phyloP scores from a whole-genome alignment of 257 asterid genomes.

The Petrea volubilis region DNA sequence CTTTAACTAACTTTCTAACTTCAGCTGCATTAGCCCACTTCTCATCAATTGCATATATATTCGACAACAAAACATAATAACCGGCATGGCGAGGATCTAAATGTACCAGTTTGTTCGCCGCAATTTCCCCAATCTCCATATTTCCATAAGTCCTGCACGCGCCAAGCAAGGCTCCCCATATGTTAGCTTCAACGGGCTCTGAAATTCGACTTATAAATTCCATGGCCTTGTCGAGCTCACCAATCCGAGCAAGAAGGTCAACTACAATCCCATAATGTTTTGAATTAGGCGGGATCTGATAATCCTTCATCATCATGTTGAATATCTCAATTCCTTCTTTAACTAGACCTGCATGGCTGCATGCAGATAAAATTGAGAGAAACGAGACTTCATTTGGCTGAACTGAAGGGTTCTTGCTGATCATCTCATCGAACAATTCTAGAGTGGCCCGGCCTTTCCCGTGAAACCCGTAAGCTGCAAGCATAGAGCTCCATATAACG shows the following conservation, averaged over 20 bases:
- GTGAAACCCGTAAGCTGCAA: conserved; percentile 67
- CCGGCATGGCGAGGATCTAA: conserved; percentile 48
- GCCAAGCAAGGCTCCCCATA: conserved; percentile 77
- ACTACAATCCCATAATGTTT: conserved; percentile 70
- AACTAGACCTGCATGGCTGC: conserved; percentile 74
- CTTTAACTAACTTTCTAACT: conserved; percentile 47
- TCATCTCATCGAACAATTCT: conserved; percentile 54
- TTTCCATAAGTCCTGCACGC: conserved; percentile 60
- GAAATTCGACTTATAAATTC: conserved; percentile 44
- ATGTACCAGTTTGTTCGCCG: conserved; percentile 46
- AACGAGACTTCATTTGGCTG: conserved; percentile 61
- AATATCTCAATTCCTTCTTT: conserved; percentile 63
- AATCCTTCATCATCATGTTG: conserved; percentile 53
- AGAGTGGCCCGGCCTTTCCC: conserved; percentile 66
- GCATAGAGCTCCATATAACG: conserved; percentile 77
- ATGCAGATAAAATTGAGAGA: conserved; percentile 66
- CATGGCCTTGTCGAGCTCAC: conserved; percentile 64
- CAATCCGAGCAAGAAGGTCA: conserved; percentile 67
- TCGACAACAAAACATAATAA: conserved; percentile 55
- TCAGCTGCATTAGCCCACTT: conserved; percentile 64
- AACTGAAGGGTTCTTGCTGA: conserved; percentile 28
- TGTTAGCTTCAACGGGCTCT: conserved; percentile 40
- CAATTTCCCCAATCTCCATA: conserved; percentile 55
- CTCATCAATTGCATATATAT: conserved; percentile 59
- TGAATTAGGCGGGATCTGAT: conserved; percentile 44